These are phyloP conservation scores for Pelargonium exstipulatum DNA, from an alignment of 441 rosid species.

Conservation along the genomic window DNA sequence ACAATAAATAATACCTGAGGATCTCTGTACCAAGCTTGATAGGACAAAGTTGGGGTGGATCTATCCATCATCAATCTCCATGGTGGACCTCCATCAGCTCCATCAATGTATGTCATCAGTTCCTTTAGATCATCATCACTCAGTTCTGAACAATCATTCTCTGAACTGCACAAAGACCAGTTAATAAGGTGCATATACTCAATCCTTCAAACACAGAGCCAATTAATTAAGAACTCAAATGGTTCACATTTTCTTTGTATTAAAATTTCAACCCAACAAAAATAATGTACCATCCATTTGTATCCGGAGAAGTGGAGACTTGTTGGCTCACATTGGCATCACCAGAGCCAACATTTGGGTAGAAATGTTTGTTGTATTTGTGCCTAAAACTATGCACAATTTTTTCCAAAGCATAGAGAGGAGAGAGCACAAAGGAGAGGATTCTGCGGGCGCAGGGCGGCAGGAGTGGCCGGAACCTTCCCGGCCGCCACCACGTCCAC, in stretches of 20 bases:
- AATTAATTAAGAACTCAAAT: too few relatives aligned
- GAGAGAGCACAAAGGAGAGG: background rate
- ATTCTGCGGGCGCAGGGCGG: background rate
- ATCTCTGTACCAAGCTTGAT: constrained; percentile 76
- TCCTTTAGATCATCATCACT: background rate
- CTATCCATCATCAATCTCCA: constrained; percentile 79
- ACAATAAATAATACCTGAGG: constrained; percentile 37
- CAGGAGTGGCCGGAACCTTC: background rate
- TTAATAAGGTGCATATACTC: background rate
- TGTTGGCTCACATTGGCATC: background rate
- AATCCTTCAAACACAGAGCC: background rate
- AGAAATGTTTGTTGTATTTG: background rate
- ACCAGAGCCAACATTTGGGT: background rate
- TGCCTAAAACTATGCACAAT: background rate
- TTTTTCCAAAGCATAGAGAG: background rate
- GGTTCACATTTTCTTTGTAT: too few relatives aligned
- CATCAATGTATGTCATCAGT: background rate
- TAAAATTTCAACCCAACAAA: too few relatives aligned
- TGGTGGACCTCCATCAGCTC: constrained; percentile 52
- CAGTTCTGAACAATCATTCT: background rate
- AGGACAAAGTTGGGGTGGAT: constrained; percentile 49
- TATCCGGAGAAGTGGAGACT: too few relatives aligned
- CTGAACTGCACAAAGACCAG: background rate
- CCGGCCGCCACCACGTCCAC: background rate
- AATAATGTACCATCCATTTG: too few relatives aligned